Conservation (phyloP, 2,329 filamentous ascomycete species). For the Trichophaea hybrida region DNA sequence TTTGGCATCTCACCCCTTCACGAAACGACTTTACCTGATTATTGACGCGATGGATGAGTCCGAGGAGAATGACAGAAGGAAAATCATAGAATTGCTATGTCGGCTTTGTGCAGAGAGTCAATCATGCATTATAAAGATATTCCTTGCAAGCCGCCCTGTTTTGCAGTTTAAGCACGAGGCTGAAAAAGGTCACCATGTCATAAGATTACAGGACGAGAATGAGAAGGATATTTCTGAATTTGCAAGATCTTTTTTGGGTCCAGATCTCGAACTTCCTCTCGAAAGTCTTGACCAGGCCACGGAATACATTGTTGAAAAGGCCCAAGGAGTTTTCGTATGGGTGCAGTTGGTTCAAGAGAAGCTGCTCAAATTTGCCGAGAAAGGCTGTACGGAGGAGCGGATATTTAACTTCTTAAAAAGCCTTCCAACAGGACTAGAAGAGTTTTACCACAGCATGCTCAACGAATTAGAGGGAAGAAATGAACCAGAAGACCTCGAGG, state of each 20-base stretch:
- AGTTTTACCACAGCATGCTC: neutral
- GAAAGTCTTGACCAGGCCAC: no score
- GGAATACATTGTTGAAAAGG: no score
- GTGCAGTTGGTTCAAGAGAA: neutral
- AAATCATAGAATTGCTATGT: no score
- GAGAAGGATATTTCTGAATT: no score
- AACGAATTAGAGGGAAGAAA: neutral
- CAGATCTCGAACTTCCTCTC: no score
- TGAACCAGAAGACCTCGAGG: neutral
- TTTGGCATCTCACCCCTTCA: neutral
- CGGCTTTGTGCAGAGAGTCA: no score
- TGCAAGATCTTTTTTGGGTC: no score
- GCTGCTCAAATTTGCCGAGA: neutral
- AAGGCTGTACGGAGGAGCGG: neutral
- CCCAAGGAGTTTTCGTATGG: slow-evolving; percentile 2
- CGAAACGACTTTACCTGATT: neutral
- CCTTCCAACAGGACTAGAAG: neutral
- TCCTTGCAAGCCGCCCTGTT: no score
- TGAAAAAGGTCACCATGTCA: no score
- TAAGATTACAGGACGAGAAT: no score
- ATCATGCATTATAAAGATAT: no score
- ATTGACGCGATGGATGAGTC: slow-evolving; percentile 3
- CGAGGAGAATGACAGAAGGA: neutral
- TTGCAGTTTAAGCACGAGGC: no score
- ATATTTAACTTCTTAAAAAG: neutral